Conservation (phyloP, 345 rosid genomes). For the Euphorbia lathyris region DNA sequence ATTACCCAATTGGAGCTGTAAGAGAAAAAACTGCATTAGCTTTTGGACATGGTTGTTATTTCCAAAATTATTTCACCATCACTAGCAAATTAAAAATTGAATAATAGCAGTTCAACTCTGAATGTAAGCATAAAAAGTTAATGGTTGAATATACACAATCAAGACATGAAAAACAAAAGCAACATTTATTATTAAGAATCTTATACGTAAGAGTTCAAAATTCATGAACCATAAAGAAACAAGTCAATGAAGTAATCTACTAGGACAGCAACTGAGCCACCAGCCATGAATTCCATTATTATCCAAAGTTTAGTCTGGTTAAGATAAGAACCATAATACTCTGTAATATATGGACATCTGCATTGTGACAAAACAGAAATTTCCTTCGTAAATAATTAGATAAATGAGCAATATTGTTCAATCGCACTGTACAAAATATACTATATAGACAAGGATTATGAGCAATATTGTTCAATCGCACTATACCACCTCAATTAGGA, state of each 20-base stretch:
- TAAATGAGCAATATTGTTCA: slow-evolving; percentile 25
- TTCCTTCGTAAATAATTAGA: slow-evolving; percentile 51
- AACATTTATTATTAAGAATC: not conserved
- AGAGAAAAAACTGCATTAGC: slow-evolving; percentile 22
- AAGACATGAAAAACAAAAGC: not conserved
- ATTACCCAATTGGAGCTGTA: slow-evolving; percentile 90
- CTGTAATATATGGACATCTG: slow-evolving; percentile 91
- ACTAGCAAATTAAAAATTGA: not conserved
- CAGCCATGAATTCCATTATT: slow-evolving; percentile 99
- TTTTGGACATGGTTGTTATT: slow-evolving; percentile 9
- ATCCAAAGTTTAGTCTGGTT: slow-evolving; percentile 98
- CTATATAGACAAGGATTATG: slow-evolving; percentile 10
- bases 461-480: too few species aligned
- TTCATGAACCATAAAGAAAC: slow-evolving; percentile 17
- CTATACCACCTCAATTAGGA: slow-evolving; percentile 63
- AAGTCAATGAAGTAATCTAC: slow-evolving; percentile 54
- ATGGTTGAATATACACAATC: not conserved
- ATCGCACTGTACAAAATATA: slow-evolving; percentile 6
- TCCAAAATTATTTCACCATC: not conserved
- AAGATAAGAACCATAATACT: slow-evolving; percentile 95
- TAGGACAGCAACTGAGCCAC: slow-evolving; percentile 99
- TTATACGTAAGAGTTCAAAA: not conserved
- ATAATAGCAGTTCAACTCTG: not conserved
- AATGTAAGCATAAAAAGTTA: not conserved
- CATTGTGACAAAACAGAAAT: slow-evolving; percentile 95